These are phyloP conservation scores for Tylopilus rubrobrunneus DNA, from an alignment of 768 basidiomycete species.

Conservation along the genomic window DNA sequence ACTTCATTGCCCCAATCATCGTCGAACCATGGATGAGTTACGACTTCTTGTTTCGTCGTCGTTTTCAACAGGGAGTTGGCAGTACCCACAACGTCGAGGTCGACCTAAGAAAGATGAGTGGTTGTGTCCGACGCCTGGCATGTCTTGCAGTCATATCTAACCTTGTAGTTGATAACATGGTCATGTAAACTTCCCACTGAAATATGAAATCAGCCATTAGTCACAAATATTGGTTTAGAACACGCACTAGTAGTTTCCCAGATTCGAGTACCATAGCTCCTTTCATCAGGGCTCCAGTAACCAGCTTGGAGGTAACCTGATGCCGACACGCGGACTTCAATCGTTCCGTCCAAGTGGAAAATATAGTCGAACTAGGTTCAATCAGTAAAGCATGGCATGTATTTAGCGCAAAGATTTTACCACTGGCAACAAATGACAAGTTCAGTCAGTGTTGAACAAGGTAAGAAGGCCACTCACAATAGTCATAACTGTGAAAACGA, in stretches of 20 bases:
- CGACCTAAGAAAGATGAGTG: constrained; percentile 38
- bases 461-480: constrained; percentile 35
- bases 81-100: constrained; percentile 60
- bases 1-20: constrained; percentile 54
- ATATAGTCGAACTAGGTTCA: constrained; percentile 56
- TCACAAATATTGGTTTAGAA: not conserved
- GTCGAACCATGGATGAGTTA: constrained; percentile 53
- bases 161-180: constrained; percentile 64
- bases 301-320: constrained; percentile 68
- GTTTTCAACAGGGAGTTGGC: constrained; percentile 54
- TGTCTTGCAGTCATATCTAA: constrained; percentile 5
- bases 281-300: constrained; percentile 49
- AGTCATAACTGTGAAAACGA: constrained; percentile 46
- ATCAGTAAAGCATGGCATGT: constrained; percentile 2
- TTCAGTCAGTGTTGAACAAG: not conserved
- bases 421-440: constrained; percentile 21
- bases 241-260: constrained; percentile 51
- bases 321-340: constrained; percentile 65
- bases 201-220: not conserved
- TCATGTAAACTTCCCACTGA: constrained; percentile 65
- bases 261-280: constrained; percentile 51
- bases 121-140: not conserved
- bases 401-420: constrained; percentile 15
- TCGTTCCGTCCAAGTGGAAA: constrained; percentile 62
- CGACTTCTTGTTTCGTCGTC: constrained; percentile 45